These are phyloP conservation scores for Bassia scoparia DNA, from an alignment of 148 eudicot species.

Conservation along the genomic window DNA sequence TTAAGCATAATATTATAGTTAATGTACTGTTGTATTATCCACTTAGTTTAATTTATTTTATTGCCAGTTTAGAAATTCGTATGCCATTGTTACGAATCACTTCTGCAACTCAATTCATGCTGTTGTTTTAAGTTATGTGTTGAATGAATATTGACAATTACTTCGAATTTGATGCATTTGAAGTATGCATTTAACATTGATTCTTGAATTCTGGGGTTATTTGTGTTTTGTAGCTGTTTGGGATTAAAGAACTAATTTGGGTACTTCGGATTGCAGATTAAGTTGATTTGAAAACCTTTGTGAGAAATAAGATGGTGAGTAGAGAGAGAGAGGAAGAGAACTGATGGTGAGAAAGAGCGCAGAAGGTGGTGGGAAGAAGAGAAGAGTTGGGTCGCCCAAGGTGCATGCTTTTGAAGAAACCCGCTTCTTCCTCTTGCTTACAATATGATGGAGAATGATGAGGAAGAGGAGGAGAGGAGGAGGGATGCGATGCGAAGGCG, in stretches of 20 bases:
- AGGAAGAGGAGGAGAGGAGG: conserved; percentile 59
- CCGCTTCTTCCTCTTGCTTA: conserved; percentile 69
- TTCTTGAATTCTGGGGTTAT: no score
- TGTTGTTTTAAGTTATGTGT: no score
- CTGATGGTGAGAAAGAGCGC: conserved; percentile 31
- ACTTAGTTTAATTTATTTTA: no score
- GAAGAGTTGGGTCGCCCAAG: conserved; percentile 33
- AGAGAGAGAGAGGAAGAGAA: conserved; percentile 45
- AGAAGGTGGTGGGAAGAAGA: not conserved
- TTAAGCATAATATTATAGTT: no score
- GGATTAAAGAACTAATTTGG: not conserved
- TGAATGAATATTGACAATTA: no score
- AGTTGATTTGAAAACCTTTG: not conserved
- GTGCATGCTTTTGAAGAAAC: conserved; percentile 54
- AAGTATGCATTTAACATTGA: no score
- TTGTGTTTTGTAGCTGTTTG: not conserved
- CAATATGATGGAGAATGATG: conserved; percentile 73
- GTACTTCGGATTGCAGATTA: not conserved
- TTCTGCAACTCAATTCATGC: no score
- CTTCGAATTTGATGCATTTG: no score
- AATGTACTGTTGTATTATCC: no score
- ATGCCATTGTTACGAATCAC: no score
- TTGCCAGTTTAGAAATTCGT: no score
- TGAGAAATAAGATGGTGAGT: not conserved
- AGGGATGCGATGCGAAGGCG: conserved; percentile 25